phyloP scores from a whole-genome alignment of 1,284 basidiomycete species.

The Anthracocystis panici-leucophaei region DNA sequence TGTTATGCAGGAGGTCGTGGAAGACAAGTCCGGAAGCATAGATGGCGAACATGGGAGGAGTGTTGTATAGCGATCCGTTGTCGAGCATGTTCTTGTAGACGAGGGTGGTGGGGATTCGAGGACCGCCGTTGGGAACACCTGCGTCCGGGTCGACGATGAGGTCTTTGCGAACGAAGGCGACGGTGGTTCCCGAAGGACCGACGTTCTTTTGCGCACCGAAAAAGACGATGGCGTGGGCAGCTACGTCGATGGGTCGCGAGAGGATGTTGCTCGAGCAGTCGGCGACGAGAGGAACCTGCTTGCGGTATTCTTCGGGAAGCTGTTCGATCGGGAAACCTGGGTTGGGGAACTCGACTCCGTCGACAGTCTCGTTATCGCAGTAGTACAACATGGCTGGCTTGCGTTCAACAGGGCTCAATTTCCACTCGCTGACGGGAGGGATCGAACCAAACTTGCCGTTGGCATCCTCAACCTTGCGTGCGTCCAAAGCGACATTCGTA shows the following conservation, averaged over 20 bases:
- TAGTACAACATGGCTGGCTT: conserved; percentile 93
- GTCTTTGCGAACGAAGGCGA: conserved; percentile 92
- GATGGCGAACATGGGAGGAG: conserved; percentile 90
- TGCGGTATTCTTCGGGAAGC: conserved; percentile 74
- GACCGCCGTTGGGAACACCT: conserved; percentile 71
- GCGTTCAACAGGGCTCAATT: conserved; percentile 75
- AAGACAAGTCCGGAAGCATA: conserved; percentile 92
- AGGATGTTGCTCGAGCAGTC: conserved; percentile 98
- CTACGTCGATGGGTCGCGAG: conserved; percentile 89
- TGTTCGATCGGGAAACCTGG: conserved; percentile 87
- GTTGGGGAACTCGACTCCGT: conserved; percentile 89
- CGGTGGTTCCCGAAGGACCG: conserved; percentile 91
- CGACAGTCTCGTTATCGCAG: conserved; percentile 99
- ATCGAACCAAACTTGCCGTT: conserved; percentile 78
- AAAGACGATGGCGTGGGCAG: conserved; percentile 82
- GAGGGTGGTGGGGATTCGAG: conserved; percentile 80
- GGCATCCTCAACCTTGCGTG: conserved; percentile 51
- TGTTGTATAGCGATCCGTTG: conserved; percentile 88
- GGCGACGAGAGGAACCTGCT: conserved; percentile 83
- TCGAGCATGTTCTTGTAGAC: conserved; percentile 88
- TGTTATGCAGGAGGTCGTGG: conserved; percentile 74
- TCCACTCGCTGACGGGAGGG: conserved; percentile 80
- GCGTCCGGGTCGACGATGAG: conserved; percentile 72
- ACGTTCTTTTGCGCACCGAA: conserved; percentile 99
- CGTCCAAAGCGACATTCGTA: conserved; percentile 58